Conservation (phyloP, 345 rosid species). For the Brassica carinata region DNA sequence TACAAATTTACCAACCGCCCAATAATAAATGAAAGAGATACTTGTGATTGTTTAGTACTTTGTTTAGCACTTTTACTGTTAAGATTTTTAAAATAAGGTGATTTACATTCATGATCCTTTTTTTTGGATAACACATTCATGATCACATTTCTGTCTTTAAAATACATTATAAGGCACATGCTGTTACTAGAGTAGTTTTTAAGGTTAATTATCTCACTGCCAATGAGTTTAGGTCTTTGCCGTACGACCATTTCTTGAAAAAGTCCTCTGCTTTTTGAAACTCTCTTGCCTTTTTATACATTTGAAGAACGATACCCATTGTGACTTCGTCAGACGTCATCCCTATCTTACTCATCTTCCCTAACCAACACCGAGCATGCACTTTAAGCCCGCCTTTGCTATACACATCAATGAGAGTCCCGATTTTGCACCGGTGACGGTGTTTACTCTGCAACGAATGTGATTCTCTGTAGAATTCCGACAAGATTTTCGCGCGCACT, state of each 20-base stretch:
- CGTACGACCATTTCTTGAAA: constrained; percentile 72
- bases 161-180: background rate
- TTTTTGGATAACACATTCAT: background rate
- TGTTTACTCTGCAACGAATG: background rate
- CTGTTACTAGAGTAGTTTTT: background rate
- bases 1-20: background rate
- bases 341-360: constrained; percentile 71
- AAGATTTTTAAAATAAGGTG: background rate
- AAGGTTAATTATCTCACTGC: no score
- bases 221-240: constrained; percentile 32
- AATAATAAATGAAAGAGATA: background rate
- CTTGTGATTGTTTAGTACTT: background rate
- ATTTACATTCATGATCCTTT: background rate
- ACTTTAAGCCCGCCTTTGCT: constrained; percentile 54
- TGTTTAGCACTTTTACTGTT: background rate
- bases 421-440: constrained; percentile 21
- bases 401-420: constrained; percentile 85
- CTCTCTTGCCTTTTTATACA: constrained; percentile 85
- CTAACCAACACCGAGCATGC: constrained; percentile 69
- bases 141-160: background rate
- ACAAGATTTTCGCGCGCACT: background rate
- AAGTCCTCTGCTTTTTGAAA: constrained; percentile 75
- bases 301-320: constrained; percentile 72
- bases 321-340: constrained; percentile 87
- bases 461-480: constrained; percentile 12